Conservation (phyloP, 805 yeast genomes). For the Pichia phayaonensis region DNA sequence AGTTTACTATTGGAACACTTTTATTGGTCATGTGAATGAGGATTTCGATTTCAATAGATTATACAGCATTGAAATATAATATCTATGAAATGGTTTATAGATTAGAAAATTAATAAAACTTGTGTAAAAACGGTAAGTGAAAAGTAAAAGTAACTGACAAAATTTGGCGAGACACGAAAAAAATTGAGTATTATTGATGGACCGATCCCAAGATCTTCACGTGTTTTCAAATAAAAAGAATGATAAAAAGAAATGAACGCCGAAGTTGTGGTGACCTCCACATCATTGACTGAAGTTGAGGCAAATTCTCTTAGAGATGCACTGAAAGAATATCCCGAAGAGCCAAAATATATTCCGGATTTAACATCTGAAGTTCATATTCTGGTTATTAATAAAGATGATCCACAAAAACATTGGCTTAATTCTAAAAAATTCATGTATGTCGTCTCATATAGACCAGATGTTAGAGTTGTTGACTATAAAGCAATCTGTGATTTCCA, state of each 20-base stretch:
- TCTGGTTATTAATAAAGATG: constrained; percentile 20
- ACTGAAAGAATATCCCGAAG: constrained; percentile 14
- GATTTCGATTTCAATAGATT: constrained; percentile 27
- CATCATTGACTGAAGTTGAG: constrained; percentile 17
- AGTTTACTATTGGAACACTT: constrained; percentile 61
- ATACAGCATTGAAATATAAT: constrained; percentile 15
- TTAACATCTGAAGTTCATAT: constrained; percentile 22
- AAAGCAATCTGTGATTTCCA: constrained; percentile 35
- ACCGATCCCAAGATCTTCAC: background rate
- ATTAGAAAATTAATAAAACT: background rate
- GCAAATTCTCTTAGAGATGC: constrained; percentile 12
- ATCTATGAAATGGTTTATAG: background rate
- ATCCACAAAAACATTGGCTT: constrained; percentile 19
- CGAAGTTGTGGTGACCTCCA: constrained; percentile 21
- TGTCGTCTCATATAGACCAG: constrained; percentile 43
- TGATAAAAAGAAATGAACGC: background rate
- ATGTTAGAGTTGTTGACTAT: constrained; percentile 46
- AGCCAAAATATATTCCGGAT: constrained; percentile 17
- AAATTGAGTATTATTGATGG: background rate
- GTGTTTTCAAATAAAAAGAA: background rate
- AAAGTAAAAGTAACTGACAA: too few species aligned
- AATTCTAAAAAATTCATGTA: constrained; percentile 47
- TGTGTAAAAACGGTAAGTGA: too few species aligned
- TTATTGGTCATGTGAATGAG: constrained; percentile 51
- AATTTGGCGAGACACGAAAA: background rate